Conservation (phyloP, 306 rosid genomes). For the Trifolium repens region DNA sequence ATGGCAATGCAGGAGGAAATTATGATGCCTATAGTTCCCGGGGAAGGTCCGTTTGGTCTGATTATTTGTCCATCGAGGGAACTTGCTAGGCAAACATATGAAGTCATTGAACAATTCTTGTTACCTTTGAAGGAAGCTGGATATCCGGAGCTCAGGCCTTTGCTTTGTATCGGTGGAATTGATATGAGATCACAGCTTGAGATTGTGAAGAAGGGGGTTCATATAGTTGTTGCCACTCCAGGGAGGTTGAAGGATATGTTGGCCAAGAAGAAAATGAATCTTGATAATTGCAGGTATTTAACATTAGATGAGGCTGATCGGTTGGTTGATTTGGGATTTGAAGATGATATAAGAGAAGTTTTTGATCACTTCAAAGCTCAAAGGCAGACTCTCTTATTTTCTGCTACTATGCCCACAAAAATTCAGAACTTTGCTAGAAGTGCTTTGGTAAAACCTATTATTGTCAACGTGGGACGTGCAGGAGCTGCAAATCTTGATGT, state of each 20-base stretch:
- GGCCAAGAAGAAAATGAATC: slow-evolving; percentile 93
- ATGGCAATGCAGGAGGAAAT: slow-evolving; percentile 91
- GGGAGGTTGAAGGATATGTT: slow-evolving; percentile 96
- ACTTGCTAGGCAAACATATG: slow-evolving; percentile 93
- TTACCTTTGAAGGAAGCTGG: slow-evolving; percentile 84
- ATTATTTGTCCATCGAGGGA: slow-evolving; percentile 91
- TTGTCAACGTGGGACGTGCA: slow-evolving; percentile 90
- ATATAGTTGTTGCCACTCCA: slow-evolving; percentile 95
- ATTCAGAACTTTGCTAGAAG: slow-evolving; percentile 90
- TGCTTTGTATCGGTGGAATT: slow-evolving; percentile 95
- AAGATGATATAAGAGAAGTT: slow-evolving; percentile 87
- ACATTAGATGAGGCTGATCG: slow-evolving; percentile 95
- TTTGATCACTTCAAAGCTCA: slow-evolving; percentile 94
- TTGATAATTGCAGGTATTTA: slow-evolving; percentile 84
- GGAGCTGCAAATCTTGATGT: slow-evolving; percentile 96
- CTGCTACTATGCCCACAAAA: slow-evolving; percentile 96
- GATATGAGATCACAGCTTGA: slow-evolving; percentile 90
- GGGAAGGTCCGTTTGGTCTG: slow-evolving; percentile 92
- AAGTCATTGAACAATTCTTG: slow-evolving; percentile 82
- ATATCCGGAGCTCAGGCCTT: slow-evolving; percentile 84
- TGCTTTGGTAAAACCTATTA: slow-evolving; percentile 72
- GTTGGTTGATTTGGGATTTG: slow-evolving; percentile 92
- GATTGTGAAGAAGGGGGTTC: slow-evolving; percentile 88
- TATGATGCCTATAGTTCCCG: slow-evolving; percentile 88
- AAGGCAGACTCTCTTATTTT: slow-evolving; percentile 85